A percentile compares a stretch with the other conserved stretches of the same genome.
Evolutionary conservation across 148 eudicot genomes (phyloP).

Genomic region (Rhododendron ovatum): DNA sequence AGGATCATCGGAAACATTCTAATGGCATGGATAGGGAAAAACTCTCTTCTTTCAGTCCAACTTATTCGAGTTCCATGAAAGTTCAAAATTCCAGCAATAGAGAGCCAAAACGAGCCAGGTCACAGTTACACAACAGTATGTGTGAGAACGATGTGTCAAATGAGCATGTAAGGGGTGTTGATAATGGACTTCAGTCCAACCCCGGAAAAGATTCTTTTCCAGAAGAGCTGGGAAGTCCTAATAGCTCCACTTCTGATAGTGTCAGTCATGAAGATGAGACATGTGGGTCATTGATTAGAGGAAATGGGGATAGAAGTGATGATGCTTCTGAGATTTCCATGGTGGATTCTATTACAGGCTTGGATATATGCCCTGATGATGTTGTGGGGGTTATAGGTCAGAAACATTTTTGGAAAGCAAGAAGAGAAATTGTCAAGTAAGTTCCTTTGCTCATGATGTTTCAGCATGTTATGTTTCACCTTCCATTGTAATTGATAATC

Average conservation of each 20-base stretch:
- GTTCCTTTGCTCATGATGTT: constrained; percentile 16
- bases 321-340: constrained; percentile 67
- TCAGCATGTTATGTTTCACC: neutral
- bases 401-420: constrained; percentile 92
- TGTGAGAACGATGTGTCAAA: constrained; percentile 21
- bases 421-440: constrained; percentile 86
- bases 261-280: constrained; percentile 28
- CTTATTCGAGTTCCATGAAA: constrained; percentile 11
- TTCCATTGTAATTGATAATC: neutral
- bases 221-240: constrained; percentile 26
- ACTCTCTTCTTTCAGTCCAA: constrained; percentile 16
- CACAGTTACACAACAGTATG: constrained; percentile 17
- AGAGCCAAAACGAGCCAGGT: constrained; percentile 26
- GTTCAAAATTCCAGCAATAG: constrained; percentile 22
- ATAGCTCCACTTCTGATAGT: constrained; percentile 18
- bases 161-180: constrained; percentile 20
- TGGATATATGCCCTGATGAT: constrained; percentile 71
- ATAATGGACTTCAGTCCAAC: constrained; percentile 16
- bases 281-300: constrained; percentile 23
- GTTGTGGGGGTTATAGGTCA: constrained; percentile 78
- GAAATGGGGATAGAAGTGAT: constrained; percentile 45
- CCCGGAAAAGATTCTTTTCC: constrained; percentile 13
- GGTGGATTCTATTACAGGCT: constrained; percentile 55
- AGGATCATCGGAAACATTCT: constrained; percentile 17
- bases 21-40: constrained; percentile 21